Evolutionary conservation across 2,329 filamentous ascomycete genomes (phyloP).

Genomic region (Tolypocladium endophyticum): DNA sequence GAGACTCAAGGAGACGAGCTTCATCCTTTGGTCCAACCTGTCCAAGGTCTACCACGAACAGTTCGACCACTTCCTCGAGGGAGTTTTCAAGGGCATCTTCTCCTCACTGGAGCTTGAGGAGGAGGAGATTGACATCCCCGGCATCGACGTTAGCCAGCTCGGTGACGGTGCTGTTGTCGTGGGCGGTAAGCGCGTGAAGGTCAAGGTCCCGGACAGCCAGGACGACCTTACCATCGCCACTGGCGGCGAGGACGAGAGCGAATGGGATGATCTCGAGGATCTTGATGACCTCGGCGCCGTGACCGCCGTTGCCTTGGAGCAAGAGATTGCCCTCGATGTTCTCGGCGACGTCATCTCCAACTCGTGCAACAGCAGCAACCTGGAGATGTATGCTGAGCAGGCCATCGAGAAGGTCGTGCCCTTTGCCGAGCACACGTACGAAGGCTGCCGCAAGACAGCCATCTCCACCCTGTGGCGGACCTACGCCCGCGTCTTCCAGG

Average conservation of each 20-base stretch:
- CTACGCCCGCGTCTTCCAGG: slow-evolving; percentile 81
- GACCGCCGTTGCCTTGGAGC: slow-evolving; percentile 85
- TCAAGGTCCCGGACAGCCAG: slow-evolving; percentile 46
- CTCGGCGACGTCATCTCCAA: slow-evolving; percentile 86
- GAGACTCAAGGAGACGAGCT: slow-evolving; percentile 87
- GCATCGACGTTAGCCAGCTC: slow-evolving; percentile 44
- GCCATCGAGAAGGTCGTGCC: slow-evolving; percentile 72
- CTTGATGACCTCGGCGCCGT: slow-evolving; percentile 79
- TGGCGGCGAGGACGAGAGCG: slow-evolving; percentile 39
- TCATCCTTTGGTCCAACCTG: slow-evolving; percentile 91
- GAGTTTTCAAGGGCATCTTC: slow-evolving; percentile 70
- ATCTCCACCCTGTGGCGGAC: slow-evolving; percentile 88
- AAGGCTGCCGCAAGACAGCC: slow-evolving; percentile 86
- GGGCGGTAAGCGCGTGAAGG: slow-evolving; percentile 76
- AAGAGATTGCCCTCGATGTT: slow-evolving; percentile 94
- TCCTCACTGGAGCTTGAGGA: slow-evolving; percentile 80
- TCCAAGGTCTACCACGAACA: slow-evolving; percentile 86
- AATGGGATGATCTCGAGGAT: slow-evolving; percentile 57
- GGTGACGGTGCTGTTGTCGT: slow-evolving; percentile 68
- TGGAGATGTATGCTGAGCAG: slow-evolving; percentile 77
- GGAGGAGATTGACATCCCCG: slow-evolving; percentile 73
- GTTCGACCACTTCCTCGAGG: slow-evolving; percentile 67
- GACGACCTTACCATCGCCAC: slow-evolving; percentile 45
- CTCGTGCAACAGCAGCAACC: slow-evolving; percentile 63
- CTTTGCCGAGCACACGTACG: slow-evolving; percentile 79